These are phyloP conservation scores for Lipomyces yamadae DNA, from an alignment of 805 yeast genomes.

Conservation along the genomic window DNA sequence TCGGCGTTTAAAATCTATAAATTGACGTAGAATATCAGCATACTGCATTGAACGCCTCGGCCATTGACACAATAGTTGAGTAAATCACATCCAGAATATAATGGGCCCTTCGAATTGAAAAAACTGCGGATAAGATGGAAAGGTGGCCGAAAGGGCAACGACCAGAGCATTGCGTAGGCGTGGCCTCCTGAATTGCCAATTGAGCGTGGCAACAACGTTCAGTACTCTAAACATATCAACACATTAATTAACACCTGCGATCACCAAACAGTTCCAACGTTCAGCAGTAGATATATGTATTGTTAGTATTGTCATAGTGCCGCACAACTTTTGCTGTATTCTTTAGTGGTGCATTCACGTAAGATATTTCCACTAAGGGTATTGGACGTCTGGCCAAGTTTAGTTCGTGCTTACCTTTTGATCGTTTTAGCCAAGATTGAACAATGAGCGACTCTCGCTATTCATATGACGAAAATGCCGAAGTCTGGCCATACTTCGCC, in stretches of 20 bases:
- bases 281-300: not conserved
- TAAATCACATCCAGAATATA: not conserved
- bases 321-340: not conserved
- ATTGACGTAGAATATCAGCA: not conserved
- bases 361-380: not conserved
- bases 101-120: not conserved
- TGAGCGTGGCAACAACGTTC: not conserved
- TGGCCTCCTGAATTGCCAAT: not conserved
- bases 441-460: constrained; percentile 61
- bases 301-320: not conserved
- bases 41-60: not conserved
- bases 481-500: constrained; percentile 91
- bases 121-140: too few species aligned
- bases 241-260: too few species aligned
- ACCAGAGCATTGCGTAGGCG: too few species aligned
- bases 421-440: not conserved
- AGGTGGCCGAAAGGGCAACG: too few species aligned
- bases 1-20: too few species aligned
- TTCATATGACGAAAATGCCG: constrained; percentile 85
- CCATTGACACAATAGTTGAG: not conserved
- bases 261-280: too few species aligned
- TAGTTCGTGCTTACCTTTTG: not conserved
- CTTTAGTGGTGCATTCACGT: not conserved
- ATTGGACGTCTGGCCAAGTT: too few species aligned
- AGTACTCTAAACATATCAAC: too few species aligned